Percentiles rank a stretch among this genome's conserved stretches.
Conservation (phyloP, 805 yeast genomes). For the Nakazawaea sp. region DNA sequence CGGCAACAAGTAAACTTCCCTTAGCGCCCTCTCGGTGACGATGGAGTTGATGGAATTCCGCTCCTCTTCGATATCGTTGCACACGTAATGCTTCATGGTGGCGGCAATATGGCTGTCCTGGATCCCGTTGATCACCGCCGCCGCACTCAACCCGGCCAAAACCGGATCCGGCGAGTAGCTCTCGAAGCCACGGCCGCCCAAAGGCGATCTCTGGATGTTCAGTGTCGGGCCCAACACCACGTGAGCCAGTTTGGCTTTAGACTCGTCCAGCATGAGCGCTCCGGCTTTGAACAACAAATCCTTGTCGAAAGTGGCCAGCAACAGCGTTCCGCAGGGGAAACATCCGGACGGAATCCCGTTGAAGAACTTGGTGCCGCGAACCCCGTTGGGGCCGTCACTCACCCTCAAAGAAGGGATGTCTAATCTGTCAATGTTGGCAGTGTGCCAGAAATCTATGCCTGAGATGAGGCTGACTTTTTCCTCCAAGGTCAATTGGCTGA, state of each 20-base stretch:
- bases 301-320: constrained; percentile 51
- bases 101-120: constrained; percentile 30
- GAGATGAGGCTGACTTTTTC: constrained; percentile 26
- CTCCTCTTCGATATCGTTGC: constrained; percentile 36
- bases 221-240: constrained; percentile 38
- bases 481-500: constrained; percentile 16
- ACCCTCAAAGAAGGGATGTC: constrained; percentile 40
- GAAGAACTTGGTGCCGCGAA: constrained; percentile 51
- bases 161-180: constrained; percentile 57
- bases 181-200: constrained; percentile 54
- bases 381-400: constrained; percentile 60
- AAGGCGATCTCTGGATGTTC: constrained; percentile 32
- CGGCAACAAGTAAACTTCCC: constrained; percentile 37
- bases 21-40: constrained; percentile 34
- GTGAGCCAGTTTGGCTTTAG: constrained; percentile 45
- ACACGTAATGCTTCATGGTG: constrained; percentile 34
- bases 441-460: constrained; percentile 34
- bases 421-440: constrained; percentile 24
- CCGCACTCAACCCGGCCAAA: constrained; percentile 30
- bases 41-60: constrained; percentile 28
- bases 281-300: constrained; percentile 43
- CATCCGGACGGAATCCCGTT: constrained; percentile 48
- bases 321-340: constrained; percentile 54
- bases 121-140: constrained; percentile 30
- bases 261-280: constrained; percentile 44